phyloP scores from a whole-genome alignment of 257 asterid species.

The Striga asiatica region DNA sequence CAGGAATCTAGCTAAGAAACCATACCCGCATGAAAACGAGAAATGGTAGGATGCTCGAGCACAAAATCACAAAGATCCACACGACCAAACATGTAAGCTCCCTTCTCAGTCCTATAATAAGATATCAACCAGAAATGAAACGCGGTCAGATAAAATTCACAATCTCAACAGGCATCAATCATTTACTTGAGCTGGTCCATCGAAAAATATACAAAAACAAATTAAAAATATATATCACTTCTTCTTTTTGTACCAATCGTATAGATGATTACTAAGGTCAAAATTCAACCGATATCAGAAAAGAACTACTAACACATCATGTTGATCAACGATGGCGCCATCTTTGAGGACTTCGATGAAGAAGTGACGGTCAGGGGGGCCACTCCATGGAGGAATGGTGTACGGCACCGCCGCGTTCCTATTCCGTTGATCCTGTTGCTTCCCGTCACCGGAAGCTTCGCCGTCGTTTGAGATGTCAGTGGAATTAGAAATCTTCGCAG shows the following conservation, averaged over 20 bases:
- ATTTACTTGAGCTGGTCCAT: no score
- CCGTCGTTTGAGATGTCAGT: slow-evolving; percentile 7
- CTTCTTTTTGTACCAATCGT: not conserved
- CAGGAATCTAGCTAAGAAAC: slow-evolving; percentile 11
- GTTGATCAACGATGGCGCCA: slow-evolving; percentile 62
- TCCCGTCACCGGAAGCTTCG: slow-evolving; percentile 17
- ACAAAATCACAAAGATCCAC: slow-evolving; percentile 88
- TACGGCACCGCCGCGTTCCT: slow-evolving; percentile 47
- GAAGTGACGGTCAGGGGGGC: slow-evolving; percentile 52
- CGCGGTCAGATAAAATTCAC: slow-evolving; percentile 5
- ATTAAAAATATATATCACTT: not conserved
- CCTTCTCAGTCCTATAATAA: slow-evolving; percentile 64
- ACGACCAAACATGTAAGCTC: slow-evolving; percentile 97
- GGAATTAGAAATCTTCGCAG: slow-evolving; percentile 14
- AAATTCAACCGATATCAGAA: not conserved
- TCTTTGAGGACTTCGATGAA: slow-evolving; percentile 74
- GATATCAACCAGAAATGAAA: slow-evolving; percentile 6
- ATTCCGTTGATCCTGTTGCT: slow-evolving; percentile 24
- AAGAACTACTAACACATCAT: slow-evolving; percentile 49
- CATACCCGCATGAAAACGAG: slow-evolving; percentile 91
- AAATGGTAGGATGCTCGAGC: slow-evolving; percentile 92
- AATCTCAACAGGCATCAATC: not conserved
- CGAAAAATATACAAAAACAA: no score
- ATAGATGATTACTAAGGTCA: not conserved
- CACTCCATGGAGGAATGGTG: slow-evolving; percentile 76